Evolutionary conservation across 345 rosid species (phyloP).

Genomic region (Citrus sp.): DNA sequence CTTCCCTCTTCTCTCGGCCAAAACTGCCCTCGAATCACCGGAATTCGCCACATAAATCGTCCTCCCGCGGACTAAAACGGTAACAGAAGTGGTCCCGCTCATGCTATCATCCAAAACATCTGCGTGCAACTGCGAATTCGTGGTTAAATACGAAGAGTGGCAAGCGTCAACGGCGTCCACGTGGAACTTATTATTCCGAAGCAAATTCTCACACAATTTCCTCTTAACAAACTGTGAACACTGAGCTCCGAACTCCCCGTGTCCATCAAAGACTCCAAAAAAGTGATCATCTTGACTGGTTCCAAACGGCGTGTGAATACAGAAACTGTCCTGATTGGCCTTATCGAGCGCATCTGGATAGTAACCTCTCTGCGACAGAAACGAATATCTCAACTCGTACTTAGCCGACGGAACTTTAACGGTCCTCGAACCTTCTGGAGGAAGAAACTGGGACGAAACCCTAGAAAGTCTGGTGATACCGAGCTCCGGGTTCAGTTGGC

Average conservation of each 20-base stretch:
- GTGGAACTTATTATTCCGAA: conserved; percentile 54
- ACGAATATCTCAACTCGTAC: conserved; percentile 75
- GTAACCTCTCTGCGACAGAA: conserved; percentile 84
- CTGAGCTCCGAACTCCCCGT: conserved; percentile 88
- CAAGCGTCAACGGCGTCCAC: conserved; percentile 78
- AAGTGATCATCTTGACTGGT: conserved; percentile 63
- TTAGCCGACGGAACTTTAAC: conserved; percentile 54
- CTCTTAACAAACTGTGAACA: conserved; percentile 88
- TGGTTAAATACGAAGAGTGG: conserved; percentile 56
- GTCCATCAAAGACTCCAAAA: conserved; percentile 98
- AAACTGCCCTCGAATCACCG: conserved; percentile 92
- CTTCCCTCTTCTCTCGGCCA: conserved; percentile 72
- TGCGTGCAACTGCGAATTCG: conserved; percentile 72
- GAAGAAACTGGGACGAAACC: conserved; percentile 91
- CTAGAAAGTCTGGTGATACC: conserved; percentile 82
- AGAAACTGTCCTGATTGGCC: conserved; percentile 96
- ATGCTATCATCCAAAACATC: conserved; percentile 82
- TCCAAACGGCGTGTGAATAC: conserved; percentile 91
- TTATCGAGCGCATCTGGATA: conserved; percentile 96
- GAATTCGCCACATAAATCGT: conserved; percentile 76
- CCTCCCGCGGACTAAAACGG: conserved; percentile 84
- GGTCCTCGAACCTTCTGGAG: conserved; percentile 77
- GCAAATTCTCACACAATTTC: conserved; percentile 80
- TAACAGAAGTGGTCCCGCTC: conserved; percentile 96
- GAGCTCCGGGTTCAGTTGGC: conserved; percentile 49